Percentiles rank a stretch among this genome's conserved stretches.
These are phyloP conservation scores for Daldinia decipiens DNA, from an alignment of 495 filamentous ascomycete genomes.

Conservation along the genomic window DNA sequence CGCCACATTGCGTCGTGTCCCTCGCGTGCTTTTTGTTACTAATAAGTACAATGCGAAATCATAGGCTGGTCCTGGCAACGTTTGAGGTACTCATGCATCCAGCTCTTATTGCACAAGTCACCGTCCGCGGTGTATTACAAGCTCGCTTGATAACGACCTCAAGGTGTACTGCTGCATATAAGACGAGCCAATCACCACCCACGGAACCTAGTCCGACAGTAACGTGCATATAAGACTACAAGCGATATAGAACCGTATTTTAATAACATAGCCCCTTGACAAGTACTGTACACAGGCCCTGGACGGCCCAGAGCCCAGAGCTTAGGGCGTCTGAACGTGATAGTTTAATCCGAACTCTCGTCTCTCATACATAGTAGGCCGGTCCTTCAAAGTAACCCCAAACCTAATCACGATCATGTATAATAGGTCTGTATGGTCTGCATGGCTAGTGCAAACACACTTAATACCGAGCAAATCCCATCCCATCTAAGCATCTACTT, in stretches of 20 bases:
- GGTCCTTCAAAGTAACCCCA: background rate
- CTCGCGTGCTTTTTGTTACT: background rate
- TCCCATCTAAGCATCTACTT: conserved; percentile 4
- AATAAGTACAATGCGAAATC: conserved; percentile 1
- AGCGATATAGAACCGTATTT: conserved; percentile 4
- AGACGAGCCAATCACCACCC: conserved; percentile 11
- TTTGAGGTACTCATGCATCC: background rate
- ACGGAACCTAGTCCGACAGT: conserved; percentile 20
- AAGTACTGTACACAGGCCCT: conserved; percentile 18
- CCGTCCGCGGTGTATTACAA: conserved; percentile 12
- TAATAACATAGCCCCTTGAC: conserved; percentile 5
- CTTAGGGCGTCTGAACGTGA: background rate
- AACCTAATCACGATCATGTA: conserved; percentile 10
- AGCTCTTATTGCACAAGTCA: conserved; percentile 19
- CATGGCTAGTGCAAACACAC: conserved; percentile 11
- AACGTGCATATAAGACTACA: conserved; percentile 15
- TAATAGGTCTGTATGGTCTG: background rate
- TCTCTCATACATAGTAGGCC: background rate
- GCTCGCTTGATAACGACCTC: conserved; percentile 23
- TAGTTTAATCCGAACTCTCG: background rate
- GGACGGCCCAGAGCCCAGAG: too few relatives aligned
- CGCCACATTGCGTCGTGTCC: background rate
- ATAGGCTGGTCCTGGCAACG: background rate
- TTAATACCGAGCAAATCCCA: conserved; percentile 22
- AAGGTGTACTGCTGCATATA: conserved; percentile 11